Base-by-base conservation (phyloP, 495 filamentous ascomycete species). In the Pseudoneurospora amorphoporcata region DNA sequence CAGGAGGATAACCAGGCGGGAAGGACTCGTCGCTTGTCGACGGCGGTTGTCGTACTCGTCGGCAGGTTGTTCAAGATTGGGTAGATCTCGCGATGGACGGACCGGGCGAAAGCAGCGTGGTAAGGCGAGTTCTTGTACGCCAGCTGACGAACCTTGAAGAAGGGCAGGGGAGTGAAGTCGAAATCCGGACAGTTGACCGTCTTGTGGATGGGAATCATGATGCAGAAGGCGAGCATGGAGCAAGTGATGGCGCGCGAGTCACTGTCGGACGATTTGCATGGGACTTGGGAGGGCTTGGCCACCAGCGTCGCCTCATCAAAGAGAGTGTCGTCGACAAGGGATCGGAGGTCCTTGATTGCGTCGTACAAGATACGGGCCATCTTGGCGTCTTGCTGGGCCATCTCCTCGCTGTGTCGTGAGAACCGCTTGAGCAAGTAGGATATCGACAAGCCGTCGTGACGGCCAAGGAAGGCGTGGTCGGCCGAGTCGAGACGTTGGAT, bases 391-490 rank as follows among this genome's bases (percentile, higher is more conserved):
- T 72, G 72, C 7, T 74, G 58, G 4, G 74, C 42, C 0, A 78
- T 69, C 23, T 77, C 77, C 58, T 82, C 79, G 65, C 80, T 81
- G 45, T 72, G 80, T 32, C 78, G 73, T n/a, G n/a, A n/a, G 1
- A 91, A 84, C 58, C 82, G 84, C 61, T 86, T 79, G 16, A 87
- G 74, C 69, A 90, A 86, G 16, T 79, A 77, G 9, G 80, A 78
- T n/a, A 90, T 81, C 3, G 87, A 81, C 79, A 87, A 83, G 35
- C 88, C 88, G 35, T 92, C 85, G 78, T 92, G 82, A 17, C 81
- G 83, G 7, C 81, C 82, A 37, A 91, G 79, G 35, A 92, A 75
- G 0, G 89, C 85, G 7, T 87, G 73, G 47, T 95, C 90, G 75
- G 86, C 84, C 10, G 82, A 76, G 35, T 87, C 83, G 8, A 96